phyloP scores from a whole-genome alignment of 306 rosid genomes.

The Cucumis cinereus region DNA sequence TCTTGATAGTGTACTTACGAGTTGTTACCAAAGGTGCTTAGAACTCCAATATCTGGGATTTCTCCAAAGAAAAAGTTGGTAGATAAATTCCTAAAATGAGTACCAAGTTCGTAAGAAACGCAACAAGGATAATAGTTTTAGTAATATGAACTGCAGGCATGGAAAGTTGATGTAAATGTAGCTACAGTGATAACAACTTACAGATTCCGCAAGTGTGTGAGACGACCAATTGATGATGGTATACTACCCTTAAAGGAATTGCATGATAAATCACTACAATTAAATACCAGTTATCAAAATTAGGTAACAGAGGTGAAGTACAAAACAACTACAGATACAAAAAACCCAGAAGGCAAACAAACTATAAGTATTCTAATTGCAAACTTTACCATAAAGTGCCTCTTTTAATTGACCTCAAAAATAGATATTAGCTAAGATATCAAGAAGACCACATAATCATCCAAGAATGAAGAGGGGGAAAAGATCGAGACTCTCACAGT shows the following conservation, averaged over 20 bases:
- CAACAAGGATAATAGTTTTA: neutral
- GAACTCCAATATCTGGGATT: slow-evolving; percentile 83
- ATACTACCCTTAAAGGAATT: slow-evolving; percentile 82
- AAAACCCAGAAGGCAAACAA: neutral
- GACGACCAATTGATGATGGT: slow-evolving; percentile 86
- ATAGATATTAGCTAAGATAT: neutral
- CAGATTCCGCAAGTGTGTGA: slow-evolving; percentile 49
- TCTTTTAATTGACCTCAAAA: neutral
- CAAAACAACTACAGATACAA: neutral
- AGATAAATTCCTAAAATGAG: slow-evolving; percentile 71
- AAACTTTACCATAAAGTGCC: neutral
- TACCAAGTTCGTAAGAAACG: slow-evolving; percentile 3
- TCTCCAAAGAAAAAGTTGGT: slow-evolving; percentile 86
- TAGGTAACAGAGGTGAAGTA: neutral
- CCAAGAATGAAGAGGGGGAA: neutral
- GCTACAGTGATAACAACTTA: slow-evolving; percentile 29
- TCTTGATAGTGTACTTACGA: slow-evolving; percentile 39
- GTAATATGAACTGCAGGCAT: neutral
- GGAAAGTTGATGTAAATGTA: neutral
- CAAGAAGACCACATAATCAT: neutral
- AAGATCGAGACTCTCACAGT: slow-evolving; percentile 36
- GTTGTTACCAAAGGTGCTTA: slow-evolving; percentile 62
- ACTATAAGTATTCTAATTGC: neutral
- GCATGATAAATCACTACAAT: slow-evolving; percentile 71
- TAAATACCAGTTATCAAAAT: slow-evolving; percentile 8